These are phyloP conservation scores for Martensiomyces pterosporus DNA, from an alignment of 192 early-diverging fungal genomes.

Conservation along the genomic window DNA sequence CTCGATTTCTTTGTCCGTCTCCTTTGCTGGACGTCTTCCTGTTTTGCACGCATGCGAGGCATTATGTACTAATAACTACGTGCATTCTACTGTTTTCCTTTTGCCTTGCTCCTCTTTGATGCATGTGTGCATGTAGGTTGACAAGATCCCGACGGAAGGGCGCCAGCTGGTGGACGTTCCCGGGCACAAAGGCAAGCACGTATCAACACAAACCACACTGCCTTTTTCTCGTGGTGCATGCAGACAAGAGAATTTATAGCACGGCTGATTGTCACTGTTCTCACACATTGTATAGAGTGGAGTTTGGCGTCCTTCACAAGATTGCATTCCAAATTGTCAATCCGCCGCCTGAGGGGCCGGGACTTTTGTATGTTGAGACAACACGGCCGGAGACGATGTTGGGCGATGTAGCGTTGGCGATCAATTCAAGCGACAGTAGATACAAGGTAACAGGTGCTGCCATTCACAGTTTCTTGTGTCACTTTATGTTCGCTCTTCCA, in stretches of 20 bases:
- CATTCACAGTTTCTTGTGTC: neutral
- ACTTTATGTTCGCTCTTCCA: neutral
- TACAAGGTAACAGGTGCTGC: slow-evolving; percentile 59
- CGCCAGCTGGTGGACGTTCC: slow-evolving; percentile 69
- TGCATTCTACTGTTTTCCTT: no score
- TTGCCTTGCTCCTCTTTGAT: no score
- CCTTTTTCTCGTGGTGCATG: no score
- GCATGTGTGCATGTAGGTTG: no score
- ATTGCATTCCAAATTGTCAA: slow-evolving; percentile 85
- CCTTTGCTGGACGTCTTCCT: no score
- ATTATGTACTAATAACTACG: no score
- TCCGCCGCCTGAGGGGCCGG: slow-evolving; percentile 47
- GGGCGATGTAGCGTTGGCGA: slow-evolving; percentile 94
- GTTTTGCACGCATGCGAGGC: no score
- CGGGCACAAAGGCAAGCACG: slow-evolving; percentile 65
- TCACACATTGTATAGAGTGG: slow-evolving; percentile 78
- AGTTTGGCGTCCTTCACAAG: slow-evolving; percentile 89
- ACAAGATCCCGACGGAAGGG: slow-evolving; percentile 75
- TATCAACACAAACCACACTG: neutral
- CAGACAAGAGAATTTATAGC: no score
- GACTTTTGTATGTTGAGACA: slow-evolving; percentile 84
- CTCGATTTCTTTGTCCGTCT: no score
- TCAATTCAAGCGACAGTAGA: slow-evolving; percentile 79
- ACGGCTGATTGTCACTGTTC: no score
- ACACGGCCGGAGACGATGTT: slow-evolving; percentile 98